These are phyloP conservation scores for Claviceps sorghi DNA, from an alignment of 2,329 filamentous ascomycete genomes.

Conservation along the genomic window DNA sequence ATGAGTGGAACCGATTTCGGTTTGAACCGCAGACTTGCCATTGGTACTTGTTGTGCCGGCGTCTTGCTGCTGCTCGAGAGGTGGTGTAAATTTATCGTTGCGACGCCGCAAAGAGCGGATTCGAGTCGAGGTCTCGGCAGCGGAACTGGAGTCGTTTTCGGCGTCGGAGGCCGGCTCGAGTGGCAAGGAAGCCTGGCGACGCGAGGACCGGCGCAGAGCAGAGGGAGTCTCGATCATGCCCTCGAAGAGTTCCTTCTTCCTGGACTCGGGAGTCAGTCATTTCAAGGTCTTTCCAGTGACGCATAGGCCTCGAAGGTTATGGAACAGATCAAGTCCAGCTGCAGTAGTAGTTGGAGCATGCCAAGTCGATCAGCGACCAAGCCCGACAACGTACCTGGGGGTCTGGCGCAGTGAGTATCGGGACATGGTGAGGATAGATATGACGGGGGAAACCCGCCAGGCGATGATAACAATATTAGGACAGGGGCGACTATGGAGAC, in stretches of 20 bases:
- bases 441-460: neutral
- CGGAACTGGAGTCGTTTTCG: constrained; percentile 35
- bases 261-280: constrained; percentile 13
- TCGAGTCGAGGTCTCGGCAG: constrained; percentile 26
- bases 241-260: constrained; percentile 47
- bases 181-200: constrained; percentile 35
- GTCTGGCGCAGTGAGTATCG: constrained; percentile 19
- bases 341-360: neutral
- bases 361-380: neutral
- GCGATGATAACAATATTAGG: neutral
- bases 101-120: constrained; percentile 28
- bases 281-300: neutral
- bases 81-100: constrained; percentile 34
- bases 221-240: constrained; percentile 45
- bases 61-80: constrained; percentile 30
- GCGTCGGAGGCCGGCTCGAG: constrained; percentile 28
- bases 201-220: constrained; percentile 24
- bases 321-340: neutral
- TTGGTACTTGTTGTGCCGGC: constrained; percentile 18
- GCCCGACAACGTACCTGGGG: constrained; percentile 13
- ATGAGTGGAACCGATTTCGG: constrained; percentile 11
- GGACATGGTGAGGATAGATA: constrained; percentile 9
- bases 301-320: neutral
- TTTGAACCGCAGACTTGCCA: constrained; percentile 16
- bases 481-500: neutral